phyloP scores from a whole-genome alignment of 176 grass and related monocot species.

The Bothriochloa decipiens region DNA sequence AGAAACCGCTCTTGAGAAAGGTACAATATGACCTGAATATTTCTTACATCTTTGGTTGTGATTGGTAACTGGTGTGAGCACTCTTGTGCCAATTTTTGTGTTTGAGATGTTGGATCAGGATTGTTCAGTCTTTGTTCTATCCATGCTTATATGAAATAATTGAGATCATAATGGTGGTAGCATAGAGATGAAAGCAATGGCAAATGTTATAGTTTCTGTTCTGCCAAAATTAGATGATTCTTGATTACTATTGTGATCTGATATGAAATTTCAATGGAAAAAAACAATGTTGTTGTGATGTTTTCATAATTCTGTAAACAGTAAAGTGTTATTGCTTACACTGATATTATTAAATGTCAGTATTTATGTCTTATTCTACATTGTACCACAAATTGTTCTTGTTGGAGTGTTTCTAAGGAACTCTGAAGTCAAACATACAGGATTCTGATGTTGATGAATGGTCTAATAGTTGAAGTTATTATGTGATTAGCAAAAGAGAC shows the following conservation, averaged over 20 bases:
- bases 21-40: neutral
- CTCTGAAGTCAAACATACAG: neutral
- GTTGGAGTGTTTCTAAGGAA: neutral
- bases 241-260: neutral
- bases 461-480: neutral
- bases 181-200: neutral
- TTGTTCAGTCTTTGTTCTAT: neutral
- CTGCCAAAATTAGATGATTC: neutral
- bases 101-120: neutral
- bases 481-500: neutral
- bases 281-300: neutral
- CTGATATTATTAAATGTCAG: neutral
- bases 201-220: neutral
- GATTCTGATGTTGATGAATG: conserved; percentile 12
- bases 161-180: conserved; percentile 3
- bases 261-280: neutral
- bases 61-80: neutral
- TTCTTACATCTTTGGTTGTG: neutral
- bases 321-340: neutral
- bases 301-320: neutral
- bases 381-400: neutral
- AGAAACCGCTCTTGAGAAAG: neutral
- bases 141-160: neutral
- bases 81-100: conserved; percentile 13
- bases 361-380: neutral